phyloP scores from a whole-genome alignment of 2,329 filamentous ascomycete species.

The Aspergillus terreus region DNA sequence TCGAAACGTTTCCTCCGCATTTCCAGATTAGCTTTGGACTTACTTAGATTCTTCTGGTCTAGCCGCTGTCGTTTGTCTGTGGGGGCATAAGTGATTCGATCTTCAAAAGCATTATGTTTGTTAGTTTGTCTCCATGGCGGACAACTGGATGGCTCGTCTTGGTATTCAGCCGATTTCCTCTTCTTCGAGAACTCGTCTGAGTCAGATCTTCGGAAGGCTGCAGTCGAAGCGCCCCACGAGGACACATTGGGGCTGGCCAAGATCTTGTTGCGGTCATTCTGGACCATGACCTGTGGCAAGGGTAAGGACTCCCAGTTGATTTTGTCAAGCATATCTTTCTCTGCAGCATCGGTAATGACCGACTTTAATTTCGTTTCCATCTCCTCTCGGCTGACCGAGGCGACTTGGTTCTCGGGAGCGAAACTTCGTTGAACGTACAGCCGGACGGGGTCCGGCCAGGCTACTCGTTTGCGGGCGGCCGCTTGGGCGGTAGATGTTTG shows the following conservation, averaged over 20 bases:
- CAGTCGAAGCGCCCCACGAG: constrained; percentile 27
- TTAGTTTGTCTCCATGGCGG: constrained; percentile 76
- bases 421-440: constrained; percentile 89
- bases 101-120: constrained; percentile 59
- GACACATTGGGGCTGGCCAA: constrained; percentile 45
- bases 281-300: constrained; percentile 79
- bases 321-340: constrained; percentile 64
- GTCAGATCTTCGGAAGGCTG: constrained; percentile 18
- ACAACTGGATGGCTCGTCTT: constrained; percentile 49
- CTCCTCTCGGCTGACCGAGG: constrained; percentile 61
- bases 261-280: constrained; percentile 58
- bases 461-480: constrained; percentile 53
- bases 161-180: constrained; percentile 71
- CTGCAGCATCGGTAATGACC: constrained; percentile 78
- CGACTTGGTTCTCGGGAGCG: constrained; percentile 64
- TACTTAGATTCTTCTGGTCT: constrained; percentile 64
- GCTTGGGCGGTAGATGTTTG: constrained; percentile 35
- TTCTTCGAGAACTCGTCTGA: constrained; percentile 58
- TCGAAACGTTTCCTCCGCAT: constrained; percentile 88
- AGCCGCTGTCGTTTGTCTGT: constrained; percentile 50
- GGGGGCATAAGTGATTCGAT: constrained; percentile 66
- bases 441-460: constrained; percentile 80
- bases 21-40: constrained; percentile 82
- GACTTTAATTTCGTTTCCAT: constrained; percentile 82
- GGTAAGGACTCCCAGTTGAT: constrained; percentile 82